Evolutionary conservation across 2,329 filamentous ascomycete genomes (phyloP), one percentile per base, ranked within the genome.

Genomic region (Hymenoscyphus occultus): DNA sequence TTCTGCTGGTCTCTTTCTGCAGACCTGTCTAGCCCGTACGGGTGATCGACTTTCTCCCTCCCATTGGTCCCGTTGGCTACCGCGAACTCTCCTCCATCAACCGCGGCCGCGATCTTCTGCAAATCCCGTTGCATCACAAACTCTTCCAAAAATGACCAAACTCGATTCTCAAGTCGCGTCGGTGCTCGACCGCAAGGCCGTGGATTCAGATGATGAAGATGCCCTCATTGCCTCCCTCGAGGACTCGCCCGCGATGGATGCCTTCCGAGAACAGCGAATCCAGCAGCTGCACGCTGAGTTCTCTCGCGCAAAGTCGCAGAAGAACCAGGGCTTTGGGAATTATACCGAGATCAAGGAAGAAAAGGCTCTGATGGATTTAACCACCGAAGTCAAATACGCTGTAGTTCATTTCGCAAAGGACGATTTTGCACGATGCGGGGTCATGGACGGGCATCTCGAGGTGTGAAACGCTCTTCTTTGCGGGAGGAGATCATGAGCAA

Each of bases 291-390:
- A 86, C 72, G 78, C 79, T 51, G 84, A 86, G 72, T 80, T 84
- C 66, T 74, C 80, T 48, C 79, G 81, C 56, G 82, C 83, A 60
- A 82, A 83, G 67, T 74, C 78, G 12, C 79, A 85, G 74, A 80
- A 81, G 66, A 79, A 76, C 45, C 78, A 78, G 65, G 80, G 80
- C 10, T 82, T 84, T 73, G 84, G 84, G 48, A 80, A 74, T 10
- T 86, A 84, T 71, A 77, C 76, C 6, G 83, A 86, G 71, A 81
- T 85, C 73, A 84, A 82, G 69, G 83, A 85, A 63, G 84, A 87
- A 74, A 86, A 85, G 74, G 76, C 78, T 12, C 72, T 86, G 56
- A 83, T 87, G 81, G 82, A 79, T 48, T 68, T 78, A 40, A 79
- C 77, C 0, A 78, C 77, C 39, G 74, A 74, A 31, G 73, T 74